Conservation (phyloP, 2,329 filamentous ascomycete genomes). For the Exophiala alcalophila region DNA sequence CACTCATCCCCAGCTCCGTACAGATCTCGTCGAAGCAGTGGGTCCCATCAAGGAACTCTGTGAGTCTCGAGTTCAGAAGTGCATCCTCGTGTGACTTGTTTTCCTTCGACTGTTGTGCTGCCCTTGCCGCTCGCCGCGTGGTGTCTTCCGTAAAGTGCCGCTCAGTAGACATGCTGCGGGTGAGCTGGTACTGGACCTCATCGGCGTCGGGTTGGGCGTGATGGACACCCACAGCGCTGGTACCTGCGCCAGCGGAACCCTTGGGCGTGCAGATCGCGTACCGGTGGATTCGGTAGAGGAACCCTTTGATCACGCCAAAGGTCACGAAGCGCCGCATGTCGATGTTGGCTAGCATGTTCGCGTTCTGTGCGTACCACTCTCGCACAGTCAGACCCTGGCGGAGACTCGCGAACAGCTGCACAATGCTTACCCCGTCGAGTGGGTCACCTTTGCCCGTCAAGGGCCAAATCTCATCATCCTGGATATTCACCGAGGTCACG, state of each 20-base stretch:
- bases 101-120: constrained; percentile 7
- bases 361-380: constrained; percentile 79
- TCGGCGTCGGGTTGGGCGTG: constrained; percentile 1
- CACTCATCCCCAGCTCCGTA: constrained; percentile 49
- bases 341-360: constrained; percentile 68
- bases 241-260: no score
- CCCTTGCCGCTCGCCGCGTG: constrained; percentile 2
- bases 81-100: not conserved
- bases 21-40: constrained; percentile 53
- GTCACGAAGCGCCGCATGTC: constrained; percentile 90
- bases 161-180: constrained; percentile 27
- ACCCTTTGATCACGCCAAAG: constrained; percentile 93
- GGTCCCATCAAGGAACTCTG: constrained; percentile 46
- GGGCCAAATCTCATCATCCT: constrained; percentile 42
- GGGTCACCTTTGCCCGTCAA: constrained; percentile 36
- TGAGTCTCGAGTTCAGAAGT: constrained; percentile 29
- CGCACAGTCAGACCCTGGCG: constrained; percentile 78
- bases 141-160: constrained; percentile 19
- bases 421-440: constrained; percentile 53
- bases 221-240: not conserved
- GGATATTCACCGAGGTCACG: constrained; percentile 26
- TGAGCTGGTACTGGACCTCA: constrained; percentile 1
- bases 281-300: constrained; percentile 88
- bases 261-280: constrained; percentile 63
- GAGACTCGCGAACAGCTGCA: constrained; percentile 82